Conservation (phyloP, 495 filamentous ascomycete species). For the Penicillium nucicola region DNA sequence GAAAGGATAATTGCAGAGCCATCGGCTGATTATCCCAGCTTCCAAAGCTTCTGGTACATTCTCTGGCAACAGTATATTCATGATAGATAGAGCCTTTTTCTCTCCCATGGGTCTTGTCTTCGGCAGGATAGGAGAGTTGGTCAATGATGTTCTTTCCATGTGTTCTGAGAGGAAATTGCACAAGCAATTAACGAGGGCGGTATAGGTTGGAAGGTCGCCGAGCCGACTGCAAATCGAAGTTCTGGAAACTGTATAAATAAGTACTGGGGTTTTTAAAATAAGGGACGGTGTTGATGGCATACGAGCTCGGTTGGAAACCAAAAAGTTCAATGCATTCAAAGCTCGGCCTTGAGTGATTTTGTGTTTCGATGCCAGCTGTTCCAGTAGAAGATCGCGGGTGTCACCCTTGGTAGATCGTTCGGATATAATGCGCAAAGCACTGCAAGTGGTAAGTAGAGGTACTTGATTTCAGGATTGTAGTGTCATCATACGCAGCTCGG, state of each 20-base stretch:
- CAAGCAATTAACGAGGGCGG: slow-evolving; percentile 45
- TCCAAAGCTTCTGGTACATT: slow-evolving; percentile 38
- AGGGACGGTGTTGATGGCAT: too few species aligned
- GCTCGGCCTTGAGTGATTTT: slow-evolving; percentile 34
- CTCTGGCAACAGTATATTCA: slow-evolving; percentile 37
- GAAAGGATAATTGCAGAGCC: slow-evolving; percentile 51
- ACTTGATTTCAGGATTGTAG: neutral
- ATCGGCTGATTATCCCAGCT: slow-evolving; percentile 45
- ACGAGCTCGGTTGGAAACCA: slow-evolving; percentile 42
- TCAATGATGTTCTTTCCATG: slow-evolving; percentile 33
- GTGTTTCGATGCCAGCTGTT: slow-evolving; percentile 38
- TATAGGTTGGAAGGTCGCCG: slow-evolving; percentile 36
- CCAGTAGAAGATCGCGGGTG: slow-evolving; percentile 39
- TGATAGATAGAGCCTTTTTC: slow-evolving; percentile 37
- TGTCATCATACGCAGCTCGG: slow-evolving; percentile 45
- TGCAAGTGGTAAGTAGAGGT: slow-evolving; percentile 16
- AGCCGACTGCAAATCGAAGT: slow-evolving; percentile 38
- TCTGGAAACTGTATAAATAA: slow-evolving; percentile 43
- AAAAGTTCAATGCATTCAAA: slow-evolving; percentile 42
- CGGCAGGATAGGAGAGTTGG: slow-evolving; percentile 41
- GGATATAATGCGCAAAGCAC: slow-evolving; percentile 48
- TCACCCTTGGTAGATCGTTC: slow-evolving; percentile 44
- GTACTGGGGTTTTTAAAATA: too few species aligned
- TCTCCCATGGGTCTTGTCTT: slow-evolving; percentile 43
- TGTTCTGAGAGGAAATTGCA: slow-evolving; percentile 47